Percentiles rank a stretch among this genome's conserved stretches.
phyloP scores from a whole-genome alignment of 2,329 filamentous ascomycete species.

The Exophiala sp. region DNA sequence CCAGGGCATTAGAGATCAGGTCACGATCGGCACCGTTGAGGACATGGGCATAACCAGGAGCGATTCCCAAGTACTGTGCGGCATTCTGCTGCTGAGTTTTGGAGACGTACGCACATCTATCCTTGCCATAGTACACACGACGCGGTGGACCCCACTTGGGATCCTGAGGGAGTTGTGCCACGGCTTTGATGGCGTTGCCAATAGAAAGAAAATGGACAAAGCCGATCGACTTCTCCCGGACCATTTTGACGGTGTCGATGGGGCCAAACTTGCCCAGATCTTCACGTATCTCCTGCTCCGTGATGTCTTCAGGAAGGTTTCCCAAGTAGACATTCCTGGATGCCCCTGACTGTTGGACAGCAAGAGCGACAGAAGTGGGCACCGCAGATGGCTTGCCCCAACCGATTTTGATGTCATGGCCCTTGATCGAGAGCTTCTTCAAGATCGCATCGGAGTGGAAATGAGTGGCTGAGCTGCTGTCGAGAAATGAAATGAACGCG shows the following conservation, averaged over 20 bases:
- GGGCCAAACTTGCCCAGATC: constrained; percentile 93
- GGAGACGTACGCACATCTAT: constrained; percentile 95
- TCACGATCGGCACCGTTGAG: constrained; percentile 94
- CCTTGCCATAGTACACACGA: constrained; percentile 97
- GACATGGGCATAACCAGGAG: constrained; percentile 92
- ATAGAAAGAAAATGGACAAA: constrained; percentile 98
- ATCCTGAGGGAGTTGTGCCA: constrained; percentile 92
- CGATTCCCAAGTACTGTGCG: constrained; percentile 94
- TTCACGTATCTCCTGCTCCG: constrained; percentile 86
- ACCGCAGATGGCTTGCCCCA: constrained; percentile 99
- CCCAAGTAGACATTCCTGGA: constrained; percentile 96
- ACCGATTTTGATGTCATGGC: constrained; percentile 98
- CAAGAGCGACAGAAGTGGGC: constrained; percentile 91
- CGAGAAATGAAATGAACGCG: constrained; percentile 97
- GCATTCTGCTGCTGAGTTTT: constrained; percentile 99
- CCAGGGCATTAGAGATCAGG: constrained; percentile 89
- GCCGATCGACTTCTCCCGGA: constrained; percentile 94
- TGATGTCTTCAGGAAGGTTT: constrained; percentile 82
- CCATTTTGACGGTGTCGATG: constrained; percentile 96
- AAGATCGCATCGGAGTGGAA: constrained; percentile 99
- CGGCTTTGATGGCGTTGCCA: constrained; percentile 96
- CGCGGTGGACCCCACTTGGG: constrained; percentile 93
- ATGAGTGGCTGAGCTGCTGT: constrained; percentile 94
- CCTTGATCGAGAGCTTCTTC: constrained; percentile 98
- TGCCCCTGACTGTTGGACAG: constrained; percentile 93